These are phyloP conservation scores for Chrysanthemum seticuspe DNA, from an alignment of 129 eudicot genomes.

Conservation along the genomic window DNA sequence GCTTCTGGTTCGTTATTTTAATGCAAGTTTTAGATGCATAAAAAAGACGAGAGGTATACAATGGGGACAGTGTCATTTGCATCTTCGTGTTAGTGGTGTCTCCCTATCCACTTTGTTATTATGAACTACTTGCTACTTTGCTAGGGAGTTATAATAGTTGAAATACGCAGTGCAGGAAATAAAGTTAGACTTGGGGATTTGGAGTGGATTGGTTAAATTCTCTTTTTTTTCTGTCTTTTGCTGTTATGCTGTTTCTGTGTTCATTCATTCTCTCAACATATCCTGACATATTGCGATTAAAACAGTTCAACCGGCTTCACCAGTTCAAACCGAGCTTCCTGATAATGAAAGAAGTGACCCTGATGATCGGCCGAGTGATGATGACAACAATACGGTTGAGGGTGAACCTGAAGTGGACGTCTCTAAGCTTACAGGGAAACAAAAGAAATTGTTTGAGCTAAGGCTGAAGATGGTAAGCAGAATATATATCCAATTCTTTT, in stretches of 20 bases:
- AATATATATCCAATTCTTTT: background rate
- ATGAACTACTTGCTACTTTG: no score
- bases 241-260: background rate
- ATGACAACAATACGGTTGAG: constrained; percentile 38
- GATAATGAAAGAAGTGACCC: constrained; percentile 34
- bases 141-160: background rate
- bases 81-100: no score
- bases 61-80: no score
- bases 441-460: constrained; percentile 75
- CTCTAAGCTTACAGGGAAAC: constrained; percentile 72
- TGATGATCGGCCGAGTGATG: constrained; percentile 42
- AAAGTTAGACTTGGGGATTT: background rate
- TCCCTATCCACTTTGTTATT: no score
- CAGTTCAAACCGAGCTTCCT: constrained; percentile 34
- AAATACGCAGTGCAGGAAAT: background rate
- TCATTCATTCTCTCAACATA: constrained; percentile 5
- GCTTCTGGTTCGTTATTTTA: constrained; percentile 1
- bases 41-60: no score
- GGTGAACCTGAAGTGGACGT: constrained; percentile 48
- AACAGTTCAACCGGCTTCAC: constrained; percentile 14
- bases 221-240: background rate
- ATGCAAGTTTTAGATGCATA: no score
- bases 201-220: constrained; percentile 5
- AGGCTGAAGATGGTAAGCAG: constrained; percentile 75
- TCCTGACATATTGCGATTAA: constrained; percentile 20